Conservation (phyloP, 495 filamentous ascomycete species). For the Penicillium alfredii region DNA sequence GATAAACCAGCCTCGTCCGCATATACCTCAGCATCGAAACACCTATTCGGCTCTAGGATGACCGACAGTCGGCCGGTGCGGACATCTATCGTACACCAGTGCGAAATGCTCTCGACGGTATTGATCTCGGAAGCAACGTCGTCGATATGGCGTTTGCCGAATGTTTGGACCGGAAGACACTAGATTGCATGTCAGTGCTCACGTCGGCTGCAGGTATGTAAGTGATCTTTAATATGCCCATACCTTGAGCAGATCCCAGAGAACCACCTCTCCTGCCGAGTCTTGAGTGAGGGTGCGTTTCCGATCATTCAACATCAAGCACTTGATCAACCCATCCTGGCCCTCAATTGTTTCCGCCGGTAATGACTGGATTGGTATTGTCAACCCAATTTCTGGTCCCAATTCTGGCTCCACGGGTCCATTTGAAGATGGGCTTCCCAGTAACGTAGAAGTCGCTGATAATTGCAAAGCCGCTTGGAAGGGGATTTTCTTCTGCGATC, state of each 20-base stretch:
- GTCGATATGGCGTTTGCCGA: constrained; percentile 89
- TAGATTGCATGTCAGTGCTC: constrained; percentile 30
- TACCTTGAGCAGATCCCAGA: constrained; percentile 91
- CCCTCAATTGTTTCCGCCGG: constrained; percentile 88
- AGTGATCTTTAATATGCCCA: no score
- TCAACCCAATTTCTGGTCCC: constrained; percentile 51
- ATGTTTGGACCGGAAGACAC: constrained; percentile 79
- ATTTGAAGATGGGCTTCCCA: constrained; percentile 44
- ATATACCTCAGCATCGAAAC: constrained; percentile 97
- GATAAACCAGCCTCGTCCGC: constrained; percentile 72
- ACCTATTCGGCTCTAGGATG: constrained; percentile 88
- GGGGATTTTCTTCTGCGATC: constrained; percentile 59
- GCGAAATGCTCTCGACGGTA: constrained; percentile 78
- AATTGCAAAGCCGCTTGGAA: constrained; percentile 68
- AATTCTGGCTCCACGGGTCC: constrained; percentile 49
- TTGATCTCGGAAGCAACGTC: constrained; percentile 86
- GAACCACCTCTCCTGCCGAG: constrained; percentile 89
- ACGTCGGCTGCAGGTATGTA: no score
- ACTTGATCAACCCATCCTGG: constrained; percentile 91
- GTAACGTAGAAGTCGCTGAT: constrained; percentile 76
- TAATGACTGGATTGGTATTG: constrained; percentile 64
- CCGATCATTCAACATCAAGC: constrained; percentile 85
- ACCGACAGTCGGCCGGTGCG: constrained; percentile 86
- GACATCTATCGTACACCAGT: constrained; percentile 94
- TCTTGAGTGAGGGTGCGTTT: constrained; percentile 85